phyloP scores from a whole-genome alignment of 257 asterid species.

The Henckelia pumila region DNA sequence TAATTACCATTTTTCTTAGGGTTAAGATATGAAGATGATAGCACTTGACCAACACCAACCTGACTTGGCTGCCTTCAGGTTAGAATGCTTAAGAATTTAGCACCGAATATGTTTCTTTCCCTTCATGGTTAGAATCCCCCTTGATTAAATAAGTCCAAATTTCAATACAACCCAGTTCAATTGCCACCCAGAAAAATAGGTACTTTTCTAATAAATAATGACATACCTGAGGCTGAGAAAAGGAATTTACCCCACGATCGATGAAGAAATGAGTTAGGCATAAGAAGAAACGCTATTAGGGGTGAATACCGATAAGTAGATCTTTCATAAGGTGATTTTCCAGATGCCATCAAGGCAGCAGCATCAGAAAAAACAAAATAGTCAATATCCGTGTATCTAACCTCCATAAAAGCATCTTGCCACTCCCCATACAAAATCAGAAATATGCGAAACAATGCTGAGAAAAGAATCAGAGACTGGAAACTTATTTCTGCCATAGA shows the following conservation, averaged over 20 bases:
- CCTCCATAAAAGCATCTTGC: constrained; percentile 94
- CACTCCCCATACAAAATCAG: constrained; percentile 81
- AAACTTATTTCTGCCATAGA: constrained; percentile 49
- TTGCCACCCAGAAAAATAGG: not conserved
- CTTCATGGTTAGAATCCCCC: not conserved
- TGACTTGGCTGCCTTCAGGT: not conserved
- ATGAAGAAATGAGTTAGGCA: constrained; percentile 79
- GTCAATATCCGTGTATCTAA: constrained; percentile 88
- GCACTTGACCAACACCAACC: constrained; percentile 9
- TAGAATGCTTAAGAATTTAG: not conserved
- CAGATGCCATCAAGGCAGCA: constrained; percentile 66
- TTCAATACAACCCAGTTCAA: constrained; percentile 2
- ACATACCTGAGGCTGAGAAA: constrained; percentile 76
- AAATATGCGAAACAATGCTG: constrained; percentile 65
- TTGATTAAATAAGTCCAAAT: constrained; percentile 12
- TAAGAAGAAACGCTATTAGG: constrained; percentile 66
- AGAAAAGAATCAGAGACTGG: constrained; percentile 48
- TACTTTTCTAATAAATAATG: constrained; percentile 5
- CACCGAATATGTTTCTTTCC: not conserved
- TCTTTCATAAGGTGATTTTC: constrained; percentile 86
- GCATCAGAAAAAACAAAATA: constrained; percentile 93
- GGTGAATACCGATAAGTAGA: constrained; percentile 96
- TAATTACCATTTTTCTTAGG: not conserved
- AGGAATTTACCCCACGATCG: constrained; percentile 83
- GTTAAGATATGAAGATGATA: not conserved